Evolutionary conservation across 495 filamentous ascomycete species (phyloP), one percentile per base, ranked within the genome.

Genomic region (Tuber umbilicatum): DNA sequence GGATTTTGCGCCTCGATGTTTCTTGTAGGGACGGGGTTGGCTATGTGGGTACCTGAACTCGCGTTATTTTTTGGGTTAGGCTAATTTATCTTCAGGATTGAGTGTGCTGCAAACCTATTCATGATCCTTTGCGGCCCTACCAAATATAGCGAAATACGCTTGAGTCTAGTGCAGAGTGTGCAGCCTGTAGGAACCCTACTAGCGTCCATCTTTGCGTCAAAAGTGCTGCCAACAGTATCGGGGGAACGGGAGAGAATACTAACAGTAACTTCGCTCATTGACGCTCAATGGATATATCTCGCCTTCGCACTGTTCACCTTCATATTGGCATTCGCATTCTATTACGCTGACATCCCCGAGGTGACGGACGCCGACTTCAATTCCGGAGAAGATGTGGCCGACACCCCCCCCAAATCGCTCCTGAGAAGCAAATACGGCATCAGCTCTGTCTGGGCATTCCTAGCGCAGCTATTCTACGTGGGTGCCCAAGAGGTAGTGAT

Each of bases 211-310:
- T 41, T 76, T 31, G 75, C 75, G 12, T 50, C 23, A 76, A 85
- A 86, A 50, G 90, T 90, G 27, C 86, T 91, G 12, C 91, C 91
- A 83, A 19, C 27, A 2, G 31, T 64, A 5, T 9, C 27, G 27
- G 31, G 31, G 55, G 7, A 35, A 0, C 27, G 12, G 6, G 84
- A 85, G 64, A 81, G 83, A 71, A 84, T 88, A 31, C 79, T 81
- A 10, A 83, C 86, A 71, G 87, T 87, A 12, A 84, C 87, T 0
- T 87, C 87, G 31, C 82, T 92, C 19, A 87, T 91, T 35, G 85
- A 90, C 73, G 88, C 91, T 1, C 90, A 92, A 81, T 92, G 90
- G 90, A 86, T 90, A 23, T 92, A 91, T 73, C 88, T 92, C 6
- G 90, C 87, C 50, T 91, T 91, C 70, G 86, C 89, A 3, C 84